Base-by-base conservation (phyloP, 2,329 filamentous ascomycete species). In the Colletotrichum plurivorum region DNA sequence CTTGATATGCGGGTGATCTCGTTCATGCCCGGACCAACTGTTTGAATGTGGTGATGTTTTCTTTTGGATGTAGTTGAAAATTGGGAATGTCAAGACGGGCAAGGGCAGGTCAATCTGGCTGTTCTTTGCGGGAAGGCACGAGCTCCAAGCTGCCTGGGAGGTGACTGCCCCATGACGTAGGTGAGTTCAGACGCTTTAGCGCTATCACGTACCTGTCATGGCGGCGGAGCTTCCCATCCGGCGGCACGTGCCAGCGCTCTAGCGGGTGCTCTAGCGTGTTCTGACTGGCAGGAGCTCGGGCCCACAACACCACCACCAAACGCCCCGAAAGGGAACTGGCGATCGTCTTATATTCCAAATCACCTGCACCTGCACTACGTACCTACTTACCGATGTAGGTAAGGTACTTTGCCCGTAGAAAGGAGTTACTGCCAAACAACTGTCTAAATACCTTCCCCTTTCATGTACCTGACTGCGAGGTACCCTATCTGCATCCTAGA, bases 101-200 rank as follows among this genome's bases (percentile, higher is more conserved):
- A 36, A 36, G 31, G 31, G 31, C 31, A 36, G 31, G 8, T 36
- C 8, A 9, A 9, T 36, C 31, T 36, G 7, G 31, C 31, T 36
- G 3, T 36, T 36, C 31, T 36, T 36, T 36, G 31, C 31, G 31
- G 31, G 31, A 36, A 36, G 31, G 31, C 31, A 36, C 31, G 31
- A 36, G 31, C 31, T 36, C 31, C 31, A 36, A 36, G 31, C 31
- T 36, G 31, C 31, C 31, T 46, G 41, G 13, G 5, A 39, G 39
- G 59, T 64, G 64, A 67, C 46, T 31, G 36, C 45, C 43, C 46
- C 45, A 57, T 67, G 64, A 67, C 64, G 59, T 67, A 63, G 39
- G 15, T 31, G 43, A 13, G 56, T 49, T 41, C 25, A 43, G 20
- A 5, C 22, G 22, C 22, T 25, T 25, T 25, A 5, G 9, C 57